These are phyloP conservation scores for Colletotrichum tofieldiae DNA, from an alignment of 2,329 filamentous ascomycete genomes.

Conservation along the genomic window DNA sequence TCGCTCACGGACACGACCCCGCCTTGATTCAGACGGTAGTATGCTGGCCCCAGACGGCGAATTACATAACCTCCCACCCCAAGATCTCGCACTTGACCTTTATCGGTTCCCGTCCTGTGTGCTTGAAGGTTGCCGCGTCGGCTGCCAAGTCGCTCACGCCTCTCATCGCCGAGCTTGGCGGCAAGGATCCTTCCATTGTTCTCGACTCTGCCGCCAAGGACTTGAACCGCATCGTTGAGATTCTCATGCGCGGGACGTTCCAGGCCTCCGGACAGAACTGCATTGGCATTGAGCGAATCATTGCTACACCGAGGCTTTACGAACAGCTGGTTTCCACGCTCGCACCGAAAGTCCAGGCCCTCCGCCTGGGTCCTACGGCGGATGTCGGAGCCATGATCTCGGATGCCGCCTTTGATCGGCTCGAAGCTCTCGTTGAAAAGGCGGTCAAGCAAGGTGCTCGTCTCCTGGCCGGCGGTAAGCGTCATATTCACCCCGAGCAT, in stretches of 20 bases:
- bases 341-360: constrained; percentile 78
- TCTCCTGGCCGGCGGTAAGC: constrained; percentile 84
- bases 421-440: constrained; percentile 83
- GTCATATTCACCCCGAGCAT: constrained; percentile 79
- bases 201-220: constrained; percentile 81
- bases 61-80: constrained; percentile 87
- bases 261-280: constrained; percentile 98
- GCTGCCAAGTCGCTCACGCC: constrained; percentile 91
- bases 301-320: constrained; percentile 85
- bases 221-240: constrained; percentile 81
- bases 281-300: constrained; percentile 94
- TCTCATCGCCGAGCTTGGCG: constrained; percentile 91
- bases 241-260: constrained; percentile 93
- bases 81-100: constrained; percentile 93
- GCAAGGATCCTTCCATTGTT: constrained; percentile 93
- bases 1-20: constrained; percentile 86
- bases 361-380: constrained; percentile 83
- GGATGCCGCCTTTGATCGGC: constrained; percentile 78
- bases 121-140: constrained; percentile 88
- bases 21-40: constrained; percentile 87
- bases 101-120: constrained; percentile 91
- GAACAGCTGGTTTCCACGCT: constrained; percentile 79
- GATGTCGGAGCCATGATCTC: constrained; percentile 96
- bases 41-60: constrained; percentile 89
- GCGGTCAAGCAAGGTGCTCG: constrained; percentile 85